Conservation (phyloP, 805 yeast species). For the Candida koratica region DNA sequence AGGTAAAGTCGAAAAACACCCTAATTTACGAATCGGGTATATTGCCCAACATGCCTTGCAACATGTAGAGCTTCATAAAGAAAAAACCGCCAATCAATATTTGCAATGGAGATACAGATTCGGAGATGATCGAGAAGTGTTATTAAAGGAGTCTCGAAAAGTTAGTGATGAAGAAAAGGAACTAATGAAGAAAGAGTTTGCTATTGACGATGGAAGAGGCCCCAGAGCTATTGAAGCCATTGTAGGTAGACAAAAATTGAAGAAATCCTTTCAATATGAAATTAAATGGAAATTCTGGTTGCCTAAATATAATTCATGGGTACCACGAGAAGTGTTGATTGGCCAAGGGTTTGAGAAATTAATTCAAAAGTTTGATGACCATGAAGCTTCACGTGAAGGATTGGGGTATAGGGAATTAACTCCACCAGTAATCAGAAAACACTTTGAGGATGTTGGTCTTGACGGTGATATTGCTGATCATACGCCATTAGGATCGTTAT, state of each 20-base stretch:
- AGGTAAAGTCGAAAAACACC: conserved; percentile 96
- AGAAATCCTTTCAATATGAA: conserved; percentile 96
- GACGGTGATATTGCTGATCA: conserved; percentile 99
- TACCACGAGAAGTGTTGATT: conserved; percentile 74
- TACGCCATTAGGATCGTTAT: conserved; percentile 91
- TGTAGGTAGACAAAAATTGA: conserved; percentile 95
- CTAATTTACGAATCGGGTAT: conserved; percentile 95
- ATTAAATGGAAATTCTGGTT: conserved; percentile 83
- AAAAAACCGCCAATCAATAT: conserved; percentile 95
- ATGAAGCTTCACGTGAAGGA: conserved; percentile 48
- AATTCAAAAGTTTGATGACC: conserved; percentile 44
- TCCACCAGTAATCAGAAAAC: conserved; percentile 91
- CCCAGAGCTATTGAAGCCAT: conserved; percentile 87
- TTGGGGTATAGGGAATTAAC: conserved; percentile 51
- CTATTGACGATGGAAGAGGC: conserved; percentile 82
- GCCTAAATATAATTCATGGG: conserved; percentile 93
- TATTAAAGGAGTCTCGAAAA: conserved; percentile 88
- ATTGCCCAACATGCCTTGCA: conserved; percentile 98
- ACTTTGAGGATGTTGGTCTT: conserved; percentile 94
- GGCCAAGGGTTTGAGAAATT: conserved; percentile 54
- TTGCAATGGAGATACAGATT: conserved; percentile 97
- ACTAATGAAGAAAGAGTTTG: conserved; percentile 73
- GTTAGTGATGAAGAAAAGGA: conserved; percentile 71
- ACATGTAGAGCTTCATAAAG: conserved; percentile 96
- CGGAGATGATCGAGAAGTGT: conserved; percentile 97